Conservation (phyloP, 768 basidiomycete genomes). For the Trametes cubensis region DNA sequence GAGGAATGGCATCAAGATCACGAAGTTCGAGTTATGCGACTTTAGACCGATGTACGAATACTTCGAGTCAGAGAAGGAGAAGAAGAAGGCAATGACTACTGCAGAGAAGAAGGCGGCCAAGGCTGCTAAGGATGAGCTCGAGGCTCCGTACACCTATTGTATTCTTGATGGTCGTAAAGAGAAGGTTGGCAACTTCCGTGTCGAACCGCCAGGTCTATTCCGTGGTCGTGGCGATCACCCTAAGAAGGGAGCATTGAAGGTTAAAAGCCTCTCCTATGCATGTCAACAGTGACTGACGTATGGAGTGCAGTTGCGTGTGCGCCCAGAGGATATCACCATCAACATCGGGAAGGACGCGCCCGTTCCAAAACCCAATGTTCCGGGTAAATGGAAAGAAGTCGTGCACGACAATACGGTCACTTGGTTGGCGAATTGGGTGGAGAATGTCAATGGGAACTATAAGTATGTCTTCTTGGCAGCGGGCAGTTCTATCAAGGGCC, state of each 20-base stretch:
- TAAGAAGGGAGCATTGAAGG: slow-evolving; percentile 94
- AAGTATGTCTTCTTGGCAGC: slow-evolving; percentile 99
- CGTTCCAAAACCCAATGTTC: slow-evolving; percentile 85
- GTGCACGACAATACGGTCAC: slow-evolving; percentile 96
- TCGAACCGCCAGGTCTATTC: slow-evolving; percentile 98
- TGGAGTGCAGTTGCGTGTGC: slow-evolving; percentile 69
- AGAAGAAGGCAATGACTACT: slow-evolving; percentile 82
- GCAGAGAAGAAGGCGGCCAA: slow-evolving; percentile 93
- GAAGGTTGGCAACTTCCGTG: slow-evolving; percentile 96
- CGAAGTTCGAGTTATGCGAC: slow-evolving; percentile 79
- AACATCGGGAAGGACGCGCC: slow-evolving; percentile 83
- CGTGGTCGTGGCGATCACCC: slow-evolving; percentile 98
- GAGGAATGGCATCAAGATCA: slow-evolving; percentile 77
- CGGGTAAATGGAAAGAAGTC: slow-evolving; percentile 88
- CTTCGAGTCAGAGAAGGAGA: slow-evolving; percentile 89
- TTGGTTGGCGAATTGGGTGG: slow-evolving; percentile 99
- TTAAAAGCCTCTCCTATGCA: slow-evolving; percentile 32
- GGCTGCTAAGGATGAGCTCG: slow-evolving; percentile 79
- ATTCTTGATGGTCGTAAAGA: slow-evolving; percentile 95
- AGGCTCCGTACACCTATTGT: slow-evolving; percentile 84
- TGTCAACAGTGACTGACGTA: neutral
- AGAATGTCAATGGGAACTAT: slow-evolving; percentile 93
- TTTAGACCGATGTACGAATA: slow-evolving; percentile 94
- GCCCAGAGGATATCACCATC: slow-evolving; percentile 93
- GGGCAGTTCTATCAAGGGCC: slow-evolving; percentile 96